phyloP scores from a whole-genome alignment of 1,284 basidiomycete species.

The Rhodofomes roseus region DNA sequence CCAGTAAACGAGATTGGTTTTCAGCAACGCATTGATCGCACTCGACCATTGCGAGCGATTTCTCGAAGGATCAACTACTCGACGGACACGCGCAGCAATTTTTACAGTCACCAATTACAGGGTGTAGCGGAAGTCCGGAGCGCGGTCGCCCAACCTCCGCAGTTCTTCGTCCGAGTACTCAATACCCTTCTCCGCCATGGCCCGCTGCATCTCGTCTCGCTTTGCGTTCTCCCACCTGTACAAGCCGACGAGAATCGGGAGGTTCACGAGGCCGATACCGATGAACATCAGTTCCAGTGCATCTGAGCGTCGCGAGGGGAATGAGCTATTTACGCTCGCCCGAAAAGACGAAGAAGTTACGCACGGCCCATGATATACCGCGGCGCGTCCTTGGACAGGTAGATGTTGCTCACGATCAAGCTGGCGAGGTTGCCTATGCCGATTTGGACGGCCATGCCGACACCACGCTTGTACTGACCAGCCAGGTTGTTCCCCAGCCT shows the following conservation, averaged over 20 bases:
- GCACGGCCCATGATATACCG: constrained; percentile 57
- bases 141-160: constrained; percentile 54
- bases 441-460: constrained; percentile 59
- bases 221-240: constrained; percentile 54
- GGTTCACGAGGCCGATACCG: constrained; percentile 52
- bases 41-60: background rate
- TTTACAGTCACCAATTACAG: constrained; percentile 26
- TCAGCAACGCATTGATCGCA: background rate
- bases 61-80: no score
- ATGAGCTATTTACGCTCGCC: background rate
- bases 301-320: constrained; percentile 36
- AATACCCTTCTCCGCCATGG: constrained; percentile 15
- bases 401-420: constrained; percentile 59
- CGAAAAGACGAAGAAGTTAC: constrained; percentile 15
- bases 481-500: constrained; percentile 56
- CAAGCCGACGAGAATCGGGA: constrained; percentile 44
- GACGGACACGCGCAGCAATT: no score
- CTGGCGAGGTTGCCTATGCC: constrained; percentile 58
- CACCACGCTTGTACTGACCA: constrained; percentile 63
- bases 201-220: constrained; percentile 24
- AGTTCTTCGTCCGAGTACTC: constrained; percentile 32
- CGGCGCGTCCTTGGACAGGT: constrained; percentile 53
- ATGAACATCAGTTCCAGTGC: constrained; percentile 65
- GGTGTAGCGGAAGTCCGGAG: constrained; percentile 63
- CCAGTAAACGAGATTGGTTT: background rate